Percentiles rank a stretch among this genome's conserved stretches.
Conservation (phyloP, 2,329 filamentous ascomycete species). For the Fusarium cyanostomum region DNA sequence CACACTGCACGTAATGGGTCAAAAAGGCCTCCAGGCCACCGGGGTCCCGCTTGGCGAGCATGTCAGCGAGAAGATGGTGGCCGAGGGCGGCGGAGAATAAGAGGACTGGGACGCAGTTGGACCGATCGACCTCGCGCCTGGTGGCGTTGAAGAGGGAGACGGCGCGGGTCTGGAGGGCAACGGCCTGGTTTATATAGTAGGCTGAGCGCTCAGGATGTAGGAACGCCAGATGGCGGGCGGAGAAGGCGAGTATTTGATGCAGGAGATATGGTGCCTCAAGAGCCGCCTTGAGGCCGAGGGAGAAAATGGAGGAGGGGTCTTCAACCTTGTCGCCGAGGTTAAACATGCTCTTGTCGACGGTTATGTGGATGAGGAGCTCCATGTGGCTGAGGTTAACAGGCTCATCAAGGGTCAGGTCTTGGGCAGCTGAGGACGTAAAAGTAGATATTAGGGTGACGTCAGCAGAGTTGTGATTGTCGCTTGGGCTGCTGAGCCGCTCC, state of each 20-base stretch:
- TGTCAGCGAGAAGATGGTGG: constrained; percentile 23
- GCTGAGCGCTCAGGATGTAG: not conserved
- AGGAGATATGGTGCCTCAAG: constrained; percentile 21
- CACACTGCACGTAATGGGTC: constrained; percentile 3
- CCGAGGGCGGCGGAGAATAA: constrained; percentile 22
- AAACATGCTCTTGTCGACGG: not conserved
- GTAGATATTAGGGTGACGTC: not conserved
- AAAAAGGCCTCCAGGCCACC: constrained; percentile 1
- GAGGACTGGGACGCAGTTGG: constrained; percentile 23
- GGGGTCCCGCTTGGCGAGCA: not conserved
- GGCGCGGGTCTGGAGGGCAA: constrained; percentile 14
- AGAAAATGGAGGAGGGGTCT: not conserved
- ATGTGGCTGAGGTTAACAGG: constrained; percentile 17
- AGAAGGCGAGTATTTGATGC: constrained; percentile 25
- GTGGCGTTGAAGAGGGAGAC: constrained; percentile 23
- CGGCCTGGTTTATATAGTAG: not conserved
- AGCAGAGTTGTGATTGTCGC: rapidly evolving
- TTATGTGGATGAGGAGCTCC: constrained; percentile 14
- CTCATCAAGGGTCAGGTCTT: not conserved
- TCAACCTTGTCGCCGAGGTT: constrained; percentile 1
- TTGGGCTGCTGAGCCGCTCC: not conserved
- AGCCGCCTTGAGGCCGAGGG: not conserved
- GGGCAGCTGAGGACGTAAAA: not conserved
- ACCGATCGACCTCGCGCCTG: not conserved
- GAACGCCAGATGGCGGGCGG: constrained; percentile 18